phyloP scores from a whole-genome alignment of 768 basidiomycete genomes.

The Pleurotus sapidus region DNA sequence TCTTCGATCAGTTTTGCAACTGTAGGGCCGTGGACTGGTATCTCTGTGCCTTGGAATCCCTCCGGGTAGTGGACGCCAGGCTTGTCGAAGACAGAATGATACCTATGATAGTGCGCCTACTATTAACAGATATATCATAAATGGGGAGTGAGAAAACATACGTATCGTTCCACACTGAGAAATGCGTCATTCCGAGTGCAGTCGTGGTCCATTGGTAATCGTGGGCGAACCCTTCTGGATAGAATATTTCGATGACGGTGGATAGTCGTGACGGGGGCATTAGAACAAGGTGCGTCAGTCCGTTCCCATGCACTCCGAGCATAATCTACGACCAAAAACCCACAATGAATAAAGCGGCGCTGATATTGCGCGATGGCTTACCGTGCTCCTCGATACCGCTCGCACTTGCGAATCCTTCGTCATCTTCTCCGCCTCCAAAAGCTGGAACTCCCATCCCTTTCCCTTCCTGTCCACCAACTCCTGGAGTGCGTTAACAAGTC shows the following conservation, averaged over 20 bases:
- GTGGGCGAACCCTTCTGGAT: constrained; percentile 75
- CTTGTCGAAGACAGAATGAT: constrained; percentile 32
- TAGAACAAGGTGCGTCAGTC: constrained; percentile 80
- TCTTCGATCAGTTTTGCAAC: constrained; percentile 74
- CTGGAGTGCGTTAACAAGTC: constrained; percentile 48
- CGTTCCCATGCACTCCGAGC: constrained; percentile 77
- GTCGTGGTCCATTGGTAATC: constrained; percentile 84
- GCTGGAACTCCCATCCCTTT: constrained; percentile 55
- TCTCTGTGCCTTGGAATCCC: constrained; percentile 78
- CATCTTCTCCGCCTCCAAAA: constrained; percentile 62
- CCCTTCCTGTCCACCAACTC: constrained; percentile 42
- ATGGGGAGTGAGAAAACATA: constrained; percentile 27
- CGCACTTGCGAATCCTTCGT: constrained; percentile 74
- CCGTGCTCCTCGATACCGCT: constrained; percentile 66
- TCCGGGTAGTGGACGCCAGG: constrained; percentile 67
- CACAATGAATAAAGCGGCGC: neutral
- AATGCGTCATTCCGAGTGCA: constrained; percentile 72
- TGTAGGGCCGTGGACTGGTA: constrained; percentile 67
- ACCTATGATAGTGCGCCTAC: constrained; percentile 21
- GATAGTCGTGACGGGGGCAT: constrained; percentile 76
- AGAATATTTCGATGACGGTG: constrained; percentile 85
- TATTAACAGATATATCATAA: neutral
- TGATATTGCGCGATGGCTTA: constrained; percentile 28
- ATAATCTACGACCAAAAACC: constrained; percentile 44
- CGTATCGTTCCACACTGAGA: constrained; percentile 81